Percentiles rank a stretch among this genome's conserved stretches.
These are phyloP conservation scores for Rhizopogon roseolus DNA, from an alignment of 768 basidiomycete genomes.

Conservation along the genomic window DNA sequence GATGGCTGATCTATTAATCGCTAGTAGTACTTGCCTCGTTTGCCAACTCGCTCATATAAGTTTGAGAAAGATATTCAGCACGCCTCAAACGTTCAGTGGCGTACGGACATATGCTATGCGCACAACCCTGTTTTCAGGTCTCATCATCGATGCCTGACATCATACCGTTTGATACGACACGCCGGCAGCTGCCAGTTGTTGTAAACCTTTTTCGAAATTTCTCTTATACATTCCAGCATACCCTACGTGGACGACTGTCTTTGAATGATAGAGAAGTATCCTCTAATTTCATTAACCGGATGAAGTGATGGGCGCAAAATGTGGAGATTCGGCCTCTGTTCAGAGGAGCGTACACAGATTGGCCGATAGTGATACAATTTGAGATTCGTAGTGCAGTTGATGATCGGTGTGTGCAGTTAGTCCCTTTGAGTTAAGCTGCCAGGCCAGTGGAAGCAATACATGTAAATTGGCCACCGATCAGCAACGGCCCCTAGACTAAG, in stretches of 20 bases:
- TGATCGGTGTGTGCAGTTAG: no score
- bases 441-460: no score
- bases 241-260: background rate
- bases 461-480: background rate
- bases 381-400: no score
- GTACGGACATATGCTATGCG: conserved; percentile 16
- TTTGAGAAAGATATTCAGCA: conserved; percentile 13
- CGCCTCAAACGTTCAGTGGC: conserved; percentile 27
- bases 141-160: conserved; percentile 4
- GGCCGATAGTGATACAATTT: no score
- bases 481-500: background rate
- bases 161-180: background rate
- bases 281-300: no score
- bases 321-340: no score
- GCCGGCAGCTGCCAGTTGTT: background rate
- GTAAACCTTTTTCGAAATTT: background rate
- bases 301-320: no score
- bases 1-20: background rate
- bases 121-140: conserved; percentile 6
- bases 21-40: background rate
- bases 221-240: background rate
- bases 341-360: no score
- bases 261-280: background rate
- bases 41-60: background rate
- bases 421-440: no score